Percentiles rank a stretch among this genome's conserved stretches.
Conservation (phyloP, 768 basidiomycete genomes). For the Phylloporus arenicola region DNA sequence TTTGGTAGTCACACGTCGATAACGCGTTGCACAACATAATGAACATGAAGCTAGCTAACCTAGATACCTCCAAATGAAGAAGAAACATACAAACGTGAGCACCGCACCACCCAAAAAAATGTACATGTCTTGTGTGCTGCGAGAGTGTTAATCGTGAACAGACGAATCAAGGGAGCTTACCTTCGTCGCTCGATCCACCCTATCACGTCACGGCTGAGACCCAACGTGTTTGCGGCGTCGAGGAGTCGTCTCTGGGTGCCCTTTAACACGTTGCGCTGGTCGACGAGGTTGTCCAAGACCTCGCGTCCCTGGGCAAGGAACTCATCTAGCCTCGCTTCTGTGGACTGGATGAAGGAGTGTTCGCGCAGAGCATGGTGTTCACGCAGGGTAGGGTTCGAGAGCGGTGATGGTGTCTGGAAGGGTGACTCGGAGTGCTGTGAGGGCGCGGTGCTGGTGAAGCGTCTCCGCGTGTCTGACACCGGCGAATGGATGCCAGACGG, state of each 20-base stretch:
- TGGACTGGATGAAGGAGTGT: slow-evolving; percentile 82
- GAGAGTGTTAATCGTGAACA: slow-evolving; percentile 8
- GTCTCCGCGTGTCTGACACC: slow-evolving; percentile 54
- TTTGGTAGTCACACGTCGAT: slow-evolving; percentile 13
- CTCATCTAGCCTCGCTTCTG: slow-evolving; percentile 78
- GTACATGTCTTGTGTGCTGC: slow-evolving; percentile 90
- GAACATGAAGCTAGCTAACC: slow-evolving; percentile 38
- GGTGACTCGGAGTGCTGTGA: slow-evolving; percentile 83
- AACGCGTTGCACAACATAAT: background rate
- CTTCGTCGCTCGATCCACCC: slow-evolving; percentile 96
- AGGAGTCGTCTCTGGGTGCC: slow-evolving; percentile 86
- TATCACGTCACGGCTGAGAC: slow-evolving; percentile 90
- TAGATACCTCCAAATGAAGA: slow-evolving; percentile 86
- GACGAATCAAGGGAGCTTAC: slow-evolving; percentile 34
- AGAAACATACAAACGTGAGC: slow-evolving; percentile 91
- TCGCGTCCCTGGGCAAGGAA: slow-evolving; percentile 91
- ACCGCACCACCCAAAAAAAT: slow-evolving; percentile 84
- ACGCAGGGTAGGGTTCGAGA: slow-evolving; percentile 50
- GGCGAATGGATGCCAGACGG: slow-evolving; percentile 35
- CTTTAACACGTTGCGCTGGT: slow-evolving; percentile 90
- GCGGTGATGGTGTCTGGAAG: slow-evolving; percentile 58
- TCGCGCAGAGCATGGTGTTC: slow-evolving; percentile 82
- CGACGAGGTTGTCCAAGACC: slow-evolving; percentile 85
- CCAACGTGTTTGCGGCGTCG: slow-evolving; percentile 90
- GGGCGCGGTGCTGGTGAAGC: slow-evolving; percentile 36